These are phyloP conservation scores for Durusdinium trenchii DNA, from an alignment of 73 alveolate species.

Conservation along the genomic window DNA sequence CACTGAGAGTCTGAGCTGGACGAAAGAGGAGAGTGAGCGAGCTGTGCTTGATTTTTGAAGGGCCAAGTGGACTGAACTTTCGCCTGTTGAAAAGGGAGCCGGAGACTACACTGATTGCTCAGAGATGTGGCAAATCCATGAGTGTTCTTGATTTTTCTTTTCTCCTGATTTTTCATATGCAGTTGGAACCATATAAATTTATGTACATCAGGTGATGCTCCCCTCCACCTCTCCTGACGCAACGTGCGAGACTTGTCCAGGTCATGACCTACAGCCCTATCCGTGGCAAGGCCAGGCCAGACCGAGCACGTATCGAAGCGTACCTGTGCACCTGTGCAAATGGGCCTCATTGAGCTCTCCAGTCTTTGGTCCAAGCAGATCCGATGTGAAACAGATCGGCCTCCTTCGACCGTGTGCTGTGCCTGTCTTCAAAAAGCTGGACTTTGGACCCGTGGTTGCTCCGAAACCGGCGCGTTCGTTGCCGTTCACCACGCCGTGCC, in stretches of 20 bases:
- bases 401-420: not conserved
- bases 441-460: not conserved
- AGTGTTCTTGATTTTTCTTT: too few species aligned
- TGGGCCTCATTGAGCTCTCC: not conserved
- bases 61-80: not conserved
- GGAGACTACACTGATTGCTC: too few species aligned
- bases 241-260: not conserved
- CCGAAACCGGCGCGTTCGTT: not conserved
- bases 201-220: not conserved
- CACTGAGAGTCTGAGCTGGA: too few species aligned
- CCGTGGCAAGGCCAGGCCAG: slow-evolving; percentile 46
- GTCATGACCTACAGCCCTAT: slow-evolving; percentile 96
- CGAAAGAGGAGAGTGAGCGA: too few species aligned
- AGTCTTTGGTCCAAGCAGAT: too few species aligned
- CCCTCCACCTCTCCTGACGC: too few species aligned
- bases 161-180: not conserved
- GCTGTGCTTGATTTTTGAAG: too few species aligned
- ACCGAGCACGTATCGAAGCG: not conserved
- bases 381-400: too few species aligned
- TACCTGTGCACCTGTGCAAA: not conserved
- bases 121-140: too few species aligned
- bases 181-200: not conserved
- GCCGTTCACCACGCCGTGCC: not conserved
- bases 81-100: not conserved
- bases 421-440: not conserved